A percentile compares a stretch with the other conserved stretches of the same genome.
These are phyloP conservation scores for Amphirosellinia nigrospora DNA, from an alignment of 495 filamentous ascomycete genomes.

Conservation along the genomic window DNA sequence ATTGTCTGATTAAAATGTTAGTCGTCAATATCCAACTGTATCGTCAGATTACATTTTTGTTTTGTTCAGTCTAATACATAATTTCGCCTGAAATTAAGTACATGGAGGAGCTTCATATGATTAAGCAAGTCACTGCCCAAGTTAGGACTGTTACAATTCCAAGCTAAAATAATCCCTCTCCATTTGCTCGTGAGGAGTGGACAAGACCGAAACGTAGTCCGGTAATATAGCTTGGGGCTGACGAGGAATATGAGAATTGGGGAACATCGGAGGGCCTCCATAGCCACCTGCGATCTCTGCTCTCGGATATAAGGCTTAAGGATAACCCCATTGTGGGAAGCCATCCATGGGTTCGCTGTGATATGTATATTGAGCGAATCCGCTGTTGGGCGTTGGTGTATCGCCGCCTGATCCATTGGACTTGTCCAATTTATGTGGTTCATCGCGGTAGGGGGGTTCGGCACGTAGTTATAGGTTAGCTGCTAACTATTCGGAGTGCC, in stretches of 20 bases:
- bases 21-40: too few relatives aligned
- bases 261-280: background rate
- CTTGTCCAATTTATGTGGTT: background rate
- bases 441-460: background rate
- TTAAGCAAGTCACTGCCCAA: too few relatives aligned
- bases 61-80: too few relatives aligned
- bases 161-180: background rate
- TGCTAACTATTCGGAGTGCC: background rate
- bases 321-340: background rate
- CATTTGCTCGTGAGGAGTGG: background rate
- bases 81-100: too few relatives aligned
- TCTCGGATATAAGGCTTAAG: background rate
- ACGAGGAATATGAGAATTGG: background rate
- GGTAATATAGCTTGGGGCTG: background rate
- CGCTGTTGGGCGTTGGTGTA: background rate
- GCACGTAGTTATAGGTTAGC: background rate
- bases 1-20: slow-evolving; percentile 58
- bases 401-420: background rate
- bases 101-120: too few relatives aligned
- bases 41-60: too few relatives aligned
- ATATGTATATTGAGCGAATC: background rate
- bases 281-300: background rate
- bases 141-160: too few relatives aligned
- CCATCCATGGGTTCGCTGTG: background rate
- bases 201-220: background rate